These are phyloP conservation scores for Solanum lycopersicoides DNA, from an alignment of 257 asterid genomes.

Conservation along the genomic window DNA sequence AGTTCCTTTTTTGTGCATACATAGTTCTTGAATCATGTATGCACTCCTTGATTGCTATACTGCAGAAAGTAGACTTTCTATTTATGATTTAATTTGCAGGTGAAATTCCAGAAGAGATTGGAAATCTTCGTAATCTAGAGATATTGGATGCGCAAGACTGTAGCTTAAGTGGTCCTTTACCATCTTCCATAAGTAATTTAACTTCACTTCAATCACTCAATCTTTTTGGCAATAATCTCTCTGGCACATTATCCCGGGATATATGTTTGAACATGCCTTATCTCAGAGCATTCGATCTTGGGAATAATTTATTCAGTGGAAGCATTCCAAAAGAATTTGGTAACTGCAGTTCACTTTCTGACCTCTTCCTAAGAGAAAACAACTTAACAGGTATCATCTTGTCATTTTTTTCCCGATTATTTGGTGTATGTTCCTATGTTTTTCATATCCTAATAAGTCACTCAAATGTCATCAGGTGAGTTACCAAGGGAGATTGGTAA, in stretches of 20 bases:
- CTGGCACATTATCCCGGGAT: constrained; percentile 9
- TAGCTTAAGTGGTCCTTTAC: constrained; percentile 14
- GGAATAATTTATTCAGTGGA: constrained; percentile 8
- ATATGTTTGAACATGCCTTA: constrained; percentile 11
- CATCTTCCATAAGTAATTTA: constrained; percentile 11
- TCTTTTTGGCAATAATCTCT: constrained; percentile 9
- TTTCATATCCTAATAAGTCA: neutral
- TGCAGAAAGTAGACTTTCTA: neutral
- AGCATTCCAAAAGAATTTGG: constrained; percentile 14
- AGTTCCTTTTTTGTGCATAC: neutral
- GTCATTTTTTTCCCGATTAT: neutral
- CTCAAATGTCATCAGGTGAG: neutral
- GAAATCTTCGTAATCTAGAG: constrained; percentile 2
- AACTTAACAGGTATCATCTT: constrained; percentile 3
- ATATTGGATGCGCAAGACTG: constrained; percentile 2
- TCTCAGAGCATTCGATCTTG: neutral
- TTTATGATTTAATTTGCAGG: constrained; percentile 1
- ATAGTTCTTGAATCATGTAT: neutral
- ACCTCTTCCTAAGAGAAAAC: constrained; percentile 5
- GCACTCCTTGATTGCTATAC: neutral
- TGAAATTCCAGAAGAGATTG: constrained; percentile 9
- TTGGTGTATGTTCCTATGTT: neutral
- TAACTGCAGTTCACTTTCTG: constrained; percentile 11
- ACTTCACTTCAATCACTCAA: constrained; percentile 10
- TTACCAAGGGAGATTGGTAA: neutral